Evolutionary conservation across 2,329 filamentous ascomycete species (phyloP).

Genomic region (Monosporascus sp.): DNA sequence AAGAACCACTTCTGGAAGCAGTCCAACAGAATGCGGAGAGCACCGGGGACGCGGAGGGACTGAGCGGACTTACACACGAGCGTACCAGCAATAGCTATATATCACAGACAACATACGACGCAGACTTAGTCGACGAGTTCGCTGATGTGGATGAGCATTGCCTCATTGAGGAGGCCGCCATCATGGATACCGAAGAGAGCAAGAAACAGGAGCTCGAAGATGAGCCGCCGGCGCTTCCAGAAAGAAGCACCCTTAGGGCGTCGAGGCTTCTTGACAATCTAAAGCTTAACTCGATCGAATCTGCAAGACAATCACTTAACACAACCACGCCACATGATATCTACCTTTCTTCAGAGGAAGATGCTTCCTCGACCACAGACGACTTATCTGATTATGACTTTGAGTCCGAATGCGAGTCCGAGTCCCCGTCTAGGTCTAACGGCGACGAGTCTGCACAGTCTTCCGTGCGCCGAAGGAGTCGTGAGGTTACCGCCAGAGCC

Average conservation of each 20-base stretch:
- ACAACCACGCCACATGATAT: conserved; percentile 47
- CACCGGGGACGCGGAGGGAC: too few species aligned
- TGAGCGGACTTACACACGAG: conserved; percentile 6
- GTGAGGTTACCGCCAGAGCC: conserved; percentile 52
- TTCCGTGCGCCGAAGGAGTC: conserved; percentile 32
- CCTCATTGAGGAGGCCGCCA: conserved; percentile 21
- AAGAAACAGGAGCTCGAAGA: conserved; percentile 16
- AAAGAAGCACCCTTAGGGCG: conserved; percentile 43
- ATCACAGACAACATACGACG: conserved; percentile 13
- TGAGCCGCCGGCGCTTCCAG: conserved; percentile 42
- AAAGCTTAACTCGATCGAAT: conserved; percentile 29
- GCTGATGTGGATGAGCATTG: conserved; percentile 22
- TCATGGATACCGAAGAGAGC: conserved; percentile 21
- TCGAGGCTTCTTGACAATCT: conserved; percentile 41
- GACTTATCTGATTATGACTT: conserved; percentile 53
- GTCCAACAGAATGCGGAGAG: neutral
- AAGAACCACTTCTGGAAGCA: neutral
- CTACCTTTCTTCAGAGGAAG: conserved; percentile 63
- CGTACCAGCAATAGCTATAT: conserved; percentile 15
- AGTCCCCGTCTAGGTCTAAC: conserved; percentile 29
- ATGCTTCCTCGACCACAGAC: conserved; percentile 57
- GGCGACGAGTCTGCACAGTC: conserved; percentile 28
- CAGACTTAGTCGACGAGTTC: conserved; percentile 19
- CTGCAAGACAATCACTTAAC: conserved; percentile 25
- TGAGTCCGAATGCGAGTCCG: conserved; percentile 28